Evolutionary conservation across 75 land plant genomes (phyloP).

Genomic region (Gnetum montanum): DNA sequence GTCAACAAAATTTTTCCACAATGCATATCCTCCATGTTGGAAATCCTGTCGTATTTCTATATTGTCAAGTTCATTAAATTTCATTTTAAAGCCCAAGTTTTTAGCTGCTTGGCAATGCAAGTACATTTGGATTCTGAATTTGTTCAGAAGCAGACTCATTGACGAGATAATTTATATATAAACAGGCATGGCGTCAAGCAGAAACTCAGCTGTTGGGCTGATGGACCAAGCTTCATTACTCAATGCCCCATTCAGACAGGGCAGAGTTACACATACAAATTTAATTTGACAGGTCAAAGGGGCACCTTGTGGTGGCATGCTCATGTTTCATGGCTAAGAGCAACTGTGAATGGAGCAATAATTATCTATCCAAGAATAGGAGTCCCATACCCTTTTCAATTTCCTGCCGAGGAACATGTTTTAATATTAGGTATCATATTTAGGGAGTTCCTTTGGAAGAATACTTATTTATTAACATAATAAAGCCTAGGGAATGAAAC

Average conservation of each 20-base stretch:
- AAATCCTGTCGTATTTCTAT: no score
- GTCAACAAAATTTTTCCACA: no score
- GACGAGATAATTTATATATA: no score
- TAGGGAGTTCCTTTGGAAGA: not conserved
- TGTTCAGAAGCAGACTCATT: no score
- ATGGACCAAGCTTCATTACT: slow-evolving; percentile 37
- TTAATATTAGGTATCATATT: slow-evolving; percentile 30
- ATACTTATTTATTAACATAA: not conserved
- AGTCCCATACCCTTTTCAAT: slow-evolving; percentile 19
- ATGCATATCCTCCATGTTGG: no score
- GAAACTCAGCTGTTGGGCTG: slow-evolving; percentile 25
- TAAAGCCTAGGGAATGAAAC: no score
- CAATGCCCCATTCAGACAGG: slow-evolving; percentile 43
- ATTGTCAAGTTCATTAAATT: no score
- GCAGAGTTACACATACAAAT: slow-evolving; percentile 10
- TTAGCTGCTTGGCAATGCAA: no score
- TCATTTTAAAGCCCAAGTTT: no score
- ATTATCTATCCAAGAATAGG: slow-evolving; percentile 20
- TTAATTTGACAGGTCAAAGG: slow-evolving; percentile 14
- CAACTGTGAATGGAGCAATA: slow-evolving; percentile 37
- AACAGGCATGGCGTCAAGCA: slow-evolving; percentile 53
- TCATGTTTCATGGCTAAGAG: slow-evolving; percentile 36
- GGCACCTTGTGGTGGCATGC: slow-evolving; percentile 54
- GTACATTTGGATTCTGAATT: no score
- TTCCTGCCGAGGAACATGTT: slow-evolving; percentile 15